These are phyloP conservation scores for Jamesozyma piceae DNA, from an alignment of 805 yeast species.

Conservation along the genomic window DNA sequence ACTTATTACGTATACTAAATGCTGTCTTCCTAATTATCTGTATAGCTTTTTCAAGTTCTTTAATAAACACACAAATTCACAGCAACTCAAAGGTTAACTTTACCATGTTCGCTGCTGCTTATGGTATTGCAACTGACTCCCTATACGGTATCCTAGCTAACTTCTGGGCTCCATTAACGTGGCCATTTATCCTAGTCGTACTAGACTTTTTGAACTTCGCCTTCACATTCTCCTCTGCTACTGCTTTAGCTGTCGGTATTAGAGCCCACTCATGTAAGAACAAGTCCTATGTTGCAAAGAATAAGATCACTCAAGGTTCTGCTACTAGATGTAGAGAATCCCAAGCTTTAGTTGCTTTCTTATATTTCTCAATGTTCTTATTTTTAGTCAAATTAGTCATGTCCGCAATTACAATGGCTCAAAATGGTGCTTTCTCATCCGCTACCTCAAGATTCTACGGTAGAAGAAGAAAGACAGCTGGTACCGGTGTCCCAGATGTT, in stretches of 20 bases:
- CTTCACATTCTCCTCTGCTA: conserved; percentile 90
- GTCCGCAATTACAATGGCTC: conserved; percentile 11
- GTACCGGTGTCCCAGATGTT: conserved; percentile 13
- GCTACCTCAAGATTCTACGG: conserved; percentile 25
- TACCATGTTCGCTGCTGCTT: conserved; percentile 78
- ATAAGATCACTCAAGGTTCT: conserved; percentile 67
- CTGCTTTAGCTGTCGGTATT: conserved; percentile 87
- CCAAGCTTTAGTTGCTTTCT: conserved; percentile 75
- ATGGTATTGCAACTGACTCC: conserved; percentile 71
- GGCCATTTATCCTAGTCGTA: conserved; percentile 69
- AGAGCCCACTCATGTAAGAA: conserved; percentile 80
- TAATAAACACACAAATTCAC: conserved; percentile 57
- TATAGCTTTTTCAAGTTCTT: conserved; percentile 84
- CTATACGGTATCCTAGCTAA: conserved; percentile 72
- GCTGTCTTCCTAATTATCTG: conserved; percentile 67
- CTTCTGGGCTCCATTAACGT: conserved; percentile 64
- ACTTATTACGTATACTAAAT: conserved; percentile 63
- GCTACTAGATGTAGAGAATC: conserved; percentile 88
- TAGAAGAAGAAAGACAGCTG: conserved; percentile 34
- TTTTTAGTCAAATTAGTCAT: conserved; percentile 56
- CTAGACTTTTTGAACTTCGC: conserved; percentile 83
- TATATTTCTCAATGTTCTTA: conserved; percentile 73
- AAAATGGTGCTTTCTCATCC: conserved; percentile 21
- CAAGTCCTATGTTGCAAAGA: conserved; percentile 50
- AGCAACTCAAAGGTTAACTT: conserved; percentile 75